A percentile compares a stretch with the other conserved stretches of the same genome.
Evolutionary conservation across 2,329 filamentous ascomycete genomes (phyloP).

Genomic region (Botryotinia calthae): DNA sequence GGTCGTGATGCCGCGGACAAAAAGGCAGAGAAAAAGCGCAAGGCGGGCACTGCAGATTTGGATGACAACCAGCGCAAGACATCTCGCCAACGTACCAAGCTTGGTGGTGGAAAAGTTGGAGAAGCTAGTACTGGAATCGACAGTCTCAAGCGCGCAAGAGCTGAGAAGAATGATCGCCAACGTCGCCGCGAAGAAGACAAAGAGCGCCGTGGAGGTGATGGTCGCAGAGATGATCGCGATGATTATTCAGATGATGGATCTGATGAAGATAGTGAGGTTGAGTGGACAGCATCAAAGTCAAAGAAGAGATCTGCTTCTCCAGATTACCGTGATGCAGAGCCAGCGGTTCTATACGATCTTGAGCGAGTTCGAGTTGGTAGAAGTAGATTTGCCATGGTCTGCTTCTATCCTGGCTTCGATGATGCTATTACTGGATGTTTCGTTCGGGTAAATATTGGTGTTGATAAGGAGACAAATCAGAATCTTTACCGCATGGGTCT

Average conservation of each 20-base stretch:
- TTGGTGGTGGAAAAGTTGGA: slow-evolving; percentile 63
- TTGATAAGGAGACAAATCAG: slow-evolving; percentile 67
- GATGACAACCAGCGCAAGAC: slow-evolving; percentile 76
- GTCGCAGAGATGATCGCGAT: slow-evolving; percentile 46
- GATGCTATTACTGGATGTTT: slow-evolving; percentile 79
- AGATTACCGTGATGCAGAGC: slow-evolving; percentile 53
- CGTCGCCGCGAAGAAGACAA: slow-evolving; percentile 61
- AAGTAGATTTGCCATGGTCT: slow-evolving; percentile 83
- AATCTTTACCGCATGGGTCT: slow-evolving; percentile 84
- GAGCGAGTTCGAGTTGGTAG: slow-evolving; percentile 82
- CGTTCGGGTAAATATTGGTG: slow-evolving; percentile 78
- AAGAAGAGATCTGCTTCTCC: slow-evolving; percentile 47
- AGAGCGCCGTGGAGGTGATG: slow-evolving; percentile 49
- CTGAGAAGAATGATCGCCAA: slow-evolving; percentile 63
- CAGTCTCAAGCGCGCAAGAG: slow-evolving; percentile 57
- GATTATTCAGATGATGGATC: slow-evolving; percentile 58
- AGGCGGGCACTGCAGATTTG: slow-evolving; percentile 73
- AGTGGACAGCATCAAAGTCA: slow-evolving; percentile 63
- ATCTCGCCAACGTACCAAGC: slow-evolving; percentile 66
- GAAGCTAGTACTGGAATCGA: slow-evolving; percentile 74
- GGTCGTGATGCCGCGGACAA: slow-evolving; percentile 63
- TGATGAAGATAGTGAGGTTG: slow-evolving; percentile 75
- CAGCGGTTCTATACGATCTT: slow-evolving; percentile 74
- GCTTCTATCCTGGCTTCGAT: slow-evolving; percentile 90
- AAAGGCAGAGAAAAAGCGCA: slow-evolving; percentile 63